Percentiles rank a stretch among this genome's conserved stretches.
Conservation (phyloP, 2,329 filamentous ascomycete genomes). For the Apiospora arundinis region DNA sequence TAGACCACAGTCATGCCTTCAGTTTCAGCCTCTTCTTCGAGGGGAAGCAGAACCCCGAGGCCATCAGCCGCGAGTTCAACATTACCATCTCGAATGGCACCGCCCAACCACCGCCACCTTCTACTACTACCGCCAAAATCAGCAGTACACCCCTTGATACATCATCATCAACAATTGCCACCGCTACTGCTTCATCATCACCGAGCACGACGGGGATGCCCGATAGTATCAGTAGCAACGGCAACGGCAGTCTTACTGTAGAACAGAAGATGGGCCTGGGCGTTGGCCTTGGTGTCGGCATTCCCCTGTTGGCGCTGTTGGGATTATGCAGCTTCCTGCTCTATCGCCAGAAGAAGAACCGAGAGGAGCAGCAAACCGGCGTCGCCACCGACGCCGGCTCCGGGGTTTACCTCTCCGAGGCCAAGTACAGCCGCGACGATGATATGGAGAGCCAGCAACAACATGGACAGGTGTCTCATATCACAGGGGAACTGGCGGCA, state of each 20-base stretch:
- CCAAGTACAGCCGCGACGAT: neutral
- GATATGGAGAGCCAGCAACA: neutral
- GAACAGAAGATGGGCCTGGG: neutral
- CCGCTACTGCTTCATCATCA: neutral
- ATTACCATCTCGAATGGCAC: neutral
- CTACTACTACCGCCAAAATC: neutral
- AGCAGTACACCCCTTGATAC: no score
- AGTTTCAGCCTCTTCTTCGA: neutral
- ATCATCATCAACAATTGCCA: neutral
- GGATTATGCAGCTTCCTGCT: neutral
- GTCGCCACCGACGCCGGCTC: no score
- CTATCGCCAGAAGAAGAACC: neutral
- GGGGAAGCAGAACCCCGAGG: neutral
- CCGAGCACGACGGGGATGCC: neutral
- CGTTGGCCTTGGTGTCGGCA: neutral
- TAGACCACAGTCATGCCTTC: neutral
- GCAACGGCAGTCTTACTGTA: neutral
- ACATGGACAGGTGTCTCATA: no score
- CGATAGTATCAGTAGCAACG: neutral
- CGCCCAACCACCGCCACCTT: neutral
- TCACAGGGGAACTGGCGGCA: neutral
- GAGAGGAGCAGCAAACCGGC: neutral
- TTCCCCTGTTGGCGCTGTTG: neutral
- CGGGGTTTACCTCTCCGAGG: neutral
- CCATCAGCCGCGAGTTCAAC: conserved; percentile 5